Percentiles rank a stretch among this genome's conserved stretches.
phyloP scores from a whole-genome alignment of 768 basidiomycete genomes.

The Auricularia heimuer region DNA sequence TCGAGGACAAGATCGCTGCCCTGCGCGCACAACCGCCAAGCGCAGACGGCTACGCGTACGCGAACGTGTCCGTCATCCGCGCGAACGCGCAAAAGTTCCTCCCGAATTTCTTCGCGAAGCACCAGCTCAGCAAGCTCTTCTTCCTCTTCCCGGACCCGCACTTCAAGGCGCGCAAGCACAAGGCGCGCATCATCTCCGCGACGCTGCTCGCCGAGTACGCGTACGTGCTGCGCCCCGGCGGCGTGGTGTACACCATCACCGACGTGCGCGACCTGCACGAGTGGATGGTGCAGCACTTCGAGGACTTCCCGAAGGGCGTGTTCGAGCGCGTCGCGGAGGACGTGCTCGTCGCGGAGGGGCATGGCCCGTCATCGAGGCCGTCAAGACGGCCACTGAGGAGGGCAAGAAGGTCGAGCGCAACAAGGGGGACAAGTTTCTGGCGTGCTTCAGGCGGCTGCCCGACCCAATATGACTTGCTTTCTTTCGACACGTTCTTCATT shows the following conservation, averaged over 20 bases:
- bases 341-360: slow-evolving; percentile 62
- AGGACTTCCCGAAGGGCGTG: slow-evolving; percentile 55
- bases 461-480: slow-evolving; percentile 9
- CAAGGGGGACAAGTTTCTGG: slow-evolving; percentile 82
- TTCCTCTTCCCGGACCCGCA: slow-evolving; percentile 99
- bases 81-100: slow-evolving; percentile 99
- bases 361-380: slow-evolving; percentile 71
- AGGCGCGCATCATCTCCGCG: slow-evolving; percentile 95
- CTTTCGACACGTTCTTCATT: too few relatives aligned
- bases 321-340: slow-evolving; percentile 75
- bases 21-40: slow-evolving; percentile 37
- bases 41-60: slow-evolving; percentile 40
- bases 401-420: slow-evolving; percentile 95
- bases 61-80: slow-evolving; percentile 88
- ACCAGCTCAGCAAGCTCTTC: slow-evolving; percentile 86
- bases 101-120: slow-evolving; percentile 88
- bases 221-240: slow-evolving; percentile 84
- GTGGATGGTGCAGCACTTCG: slow-evolving; percentile 93
- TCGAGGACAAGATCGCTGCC: slow-evolving; percentile 88
- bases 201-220: slow-evolving; percentile 98
- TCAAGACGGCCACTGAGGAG: slow-evolving; percentile 85
- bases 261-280: slow-evolving; percentile 89
- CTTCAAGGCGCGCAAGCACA: slow-evolving; percentile 97
- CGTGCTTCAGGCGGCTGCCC: slow-evolving; percentile 69
- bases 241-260: slow-evolving; percentile 95